Evolutionary conservation across 495 filamentous ascomycete genomes (phyloP).

Genomic region (Podospora conica): DNA sequence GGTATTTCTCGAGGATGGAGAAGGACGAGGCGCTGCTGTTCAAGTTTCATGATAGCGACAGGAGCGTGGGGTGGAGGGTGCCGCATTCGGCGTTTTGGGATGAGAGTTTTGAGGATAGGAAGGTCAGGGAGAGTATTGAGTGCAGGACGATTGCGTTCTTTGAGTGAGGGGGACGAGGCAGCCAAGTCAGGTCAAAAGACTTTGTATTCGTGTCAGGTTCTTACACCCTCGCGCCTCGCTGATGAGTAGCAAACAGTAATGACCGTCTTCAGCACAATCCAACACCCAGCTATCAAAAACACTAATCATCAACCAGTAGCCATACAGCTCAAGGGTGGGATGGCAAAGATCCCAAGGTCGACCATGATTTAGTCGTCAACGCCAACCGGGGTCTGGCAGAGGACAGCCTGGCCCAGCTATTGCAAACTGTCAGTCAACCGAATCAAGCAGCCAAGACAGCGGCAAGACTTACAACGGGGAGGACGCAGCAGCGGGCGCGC

Average conservation of each 20-base stretch:
- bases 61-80: constrained; percentile 9
- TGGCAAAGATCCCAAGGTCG: neutral
- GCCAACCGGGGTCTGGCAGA: constrained; percentile 2
- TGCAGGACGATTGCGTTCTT: constrained; percentile 14
- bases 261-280: neutral
- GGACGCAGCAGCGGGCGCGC: constrained; percentile 41
- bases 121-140: constrained; percentile 16
- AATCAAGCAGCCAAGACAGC: neutral
- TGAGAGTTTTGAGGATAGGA: constrained; percentile 8
- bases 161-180: constrained; percentile 1
- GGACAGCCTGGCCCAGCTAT: constrained; percentile 4
- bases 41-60: constrained; percentile 16
- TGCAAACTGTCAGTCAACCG: neutral
- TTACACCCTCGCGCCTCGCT: neutral
- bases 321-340: neutral
- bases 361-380: neutral
- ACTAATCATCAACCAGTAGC: neutral
- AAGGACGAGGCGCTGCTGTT: constrained; percentile 14
- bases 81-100: constrained; percentile 18
- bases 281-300: neutral
- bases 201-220: neutral
- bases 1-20: constrained; percentile 13
- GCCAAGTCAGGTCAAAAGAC: neutral
- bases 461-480: constrained; percentile 22
- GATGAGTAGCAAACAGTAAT: neutral